Evolutionary conservation across 73 alveolate genomes (phyloP), one percentile per base, ranked within the genome.

Genomic region (Uronychia binucleata): DNA sequence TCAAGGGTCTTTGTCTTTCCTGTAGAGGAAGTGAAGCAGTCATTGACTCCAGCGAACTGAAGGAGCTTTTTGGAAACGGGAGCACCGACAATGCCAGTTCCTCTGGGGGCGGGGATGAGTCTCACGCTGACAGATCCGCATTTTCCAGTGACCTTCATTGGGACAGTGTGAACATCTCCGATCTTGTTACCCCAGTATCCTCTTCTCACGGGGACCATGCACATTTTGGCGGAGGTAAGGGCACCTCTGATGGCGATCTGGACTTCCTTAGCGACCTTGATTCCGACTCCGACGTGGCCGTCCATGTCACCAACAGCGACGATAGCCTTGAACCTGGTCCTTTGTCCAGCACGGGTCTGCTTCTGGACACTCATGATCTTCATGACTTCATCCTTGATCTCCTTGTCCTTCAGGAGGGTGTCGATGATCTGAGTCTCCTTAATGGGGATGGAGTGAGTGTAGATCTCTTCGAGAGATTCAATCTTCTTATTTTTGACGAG

Each of bases 111-210:
- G 57, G 99, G 99, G 95, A 99, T 97, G 83, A 99, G 96, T 95
- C 99, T 98, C 59, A 98, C 95, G 91, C 99, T 96, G 88, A 99
- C 99, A 32, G 99, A 98, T 83, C 99, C 99, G 93, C 99, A 97
- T 97, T 98, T 98, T 79, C 99, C 99, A 59, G 99, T 98, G 81
- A 99, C 97, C 95, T 99, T 99, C 91, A 95, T 94, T 80, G 99
- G 99, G 80, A 99, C 96, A 32, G 99, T 99, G 94, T 99, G 99
- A 86, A 99, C 99, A 86, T 86, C 59, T 58, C 99, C 99, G 97
- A 99, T 96, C 95, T 97, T 97, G 98, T 97, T 98, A 30, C 99
- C 99, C 99, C 99, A 98, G 96, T 98, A 99, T 33, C 99, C 99
- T 91, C 99, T 97, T 91, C 99, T 98, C 76, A 98, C 99, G 77